phyloP scores from a whole-genome alignment of 352 stramenopile genomes.

The Phytophthora pini region DNA sequence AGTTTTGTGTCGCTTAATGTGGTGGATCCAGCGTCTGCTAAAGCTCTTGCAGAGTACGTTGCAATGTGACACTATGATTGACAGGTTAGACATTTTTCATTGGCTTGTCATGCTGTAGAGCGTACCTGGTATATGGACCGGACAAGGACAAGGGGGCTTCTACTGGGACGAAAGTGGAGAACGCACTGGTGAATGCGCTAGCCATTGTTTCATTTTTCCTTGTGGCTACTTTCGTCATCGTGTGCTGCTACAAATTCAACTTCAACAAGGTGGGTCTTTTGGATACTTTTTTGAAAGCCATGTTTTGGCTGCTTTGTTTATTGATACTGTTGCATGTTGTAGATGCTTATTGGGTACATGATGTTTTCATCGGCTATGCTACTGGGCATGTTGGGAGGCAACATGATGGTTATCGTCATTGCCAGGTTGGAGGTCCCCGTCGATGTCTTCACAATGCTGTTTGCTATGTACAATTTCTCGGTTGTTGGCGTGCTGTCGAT shows the following conservation, averaged over 20 bases:
- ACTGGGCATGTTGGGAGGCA: slow-evolving; percentile 84
- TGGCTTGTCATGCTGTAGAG: slow-evolving; percentile 39
- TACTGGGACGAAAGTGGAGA: slow-evolving; percentile 68
- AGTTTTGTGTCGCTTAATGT: slow-evolving; percentile 87
- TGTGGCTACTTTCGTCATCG: slow-evolving; percentile 91
- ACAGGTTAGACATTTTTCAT: no score
- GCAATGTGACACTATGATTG: not conserved
- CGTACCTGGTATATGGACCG: slow-evolving; percentile 81
- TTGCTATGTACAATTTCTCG: slow-evolving; percentile 93
- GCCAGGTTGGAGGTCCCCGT: slow-evolving; percentile 66
- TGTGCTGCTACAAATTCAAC: slow-evolving; percentile 92
- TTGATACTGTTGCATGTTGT: not conserved
- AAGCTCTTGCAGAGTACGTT: slow-evolving; percentile 74
- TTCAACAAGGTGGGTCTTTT: slow-evolving; percentile 67
- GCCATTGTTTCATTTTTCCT: slow-evolving; percentile 92
- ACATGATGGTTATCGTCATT: slow-evolving; percentile 81
- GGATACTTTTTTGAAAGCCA: not conserved
- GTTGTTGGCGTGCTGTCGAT: slow-evolving; percentile 90
- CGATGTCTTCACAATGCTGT: slow-evolving; percentile 67
- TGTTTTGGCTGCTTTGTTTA: not conserved
- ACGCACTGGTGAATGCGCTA: slow-evolving; percentile 88
- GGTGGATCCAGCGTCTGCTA: slow-evolving; percentile 74
- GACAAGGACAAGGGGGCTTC: slow-evolving; percentile 61
- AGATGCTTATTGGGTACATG: slow-evolving; percentile 90
- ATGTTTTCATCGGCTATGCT: slow-evolving; percentile 91